A percentile compares a stretch with the other conserved stretches of the same genome.
Conservation (phyloP, 495 filamentous ascomycete genomes). For the Talaromyces proteolyticus region DNA sequence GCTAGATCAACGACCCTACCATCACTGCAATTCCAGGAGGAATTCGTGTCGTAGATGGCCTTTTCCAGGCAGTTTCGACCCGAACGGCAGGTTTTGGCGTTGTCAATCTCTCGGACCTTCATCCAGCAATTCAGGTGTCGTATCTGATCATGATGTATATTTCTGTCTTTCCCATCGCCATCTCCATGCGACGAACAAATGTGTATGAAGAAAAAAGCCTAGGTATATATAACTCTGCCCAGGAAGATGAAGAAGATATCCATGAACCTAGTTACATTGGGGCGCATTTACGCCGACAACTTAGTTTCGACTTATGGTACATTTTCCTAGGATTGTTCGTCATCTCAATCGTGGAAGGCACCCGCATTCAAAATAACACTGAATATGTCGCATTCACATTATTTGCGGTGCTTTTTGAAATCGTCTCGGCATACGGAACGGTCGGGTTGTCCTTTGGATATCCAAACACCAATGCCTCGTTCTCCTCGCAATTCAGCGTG, state of each 20-base stretch:
- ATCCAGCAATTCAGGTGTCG: constrained; percentile 89
- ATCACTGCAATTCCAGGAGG: constrained; percentile 60
- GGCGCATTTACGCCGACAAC: constrained; percentile 79
- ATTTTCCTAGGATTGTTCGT: constrained; percentile 86
- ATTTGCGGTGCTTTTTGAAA: constrained; percentile 82
- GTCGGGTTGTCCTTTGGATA: constrained; percentile 89
- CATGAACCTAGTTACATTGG: constrained; percentile 75
- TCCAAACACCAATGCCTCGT: constrained; percentile 63
- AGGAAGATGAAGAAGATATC: constrained; percentile 45
- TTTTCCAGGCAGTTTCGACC: constrained; percentile 84
- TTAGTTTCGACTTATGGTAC: constrained; percentile 94
- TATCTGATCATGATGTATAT: constrained; percentile 99
- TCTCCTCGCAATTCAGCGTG: constrained; percentile 70
- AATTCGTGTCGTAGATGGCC: constrained; percentile 69
- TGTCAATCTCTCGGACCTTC: constrained; percentile 67
- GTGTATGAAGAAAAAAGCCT: constrained; percentile 95
- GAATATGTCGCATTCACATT: constrained; percentile 63
- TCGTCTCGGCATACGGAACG: constrained; percentile 90
- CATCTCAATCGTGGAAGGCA: constrained; percentile 77
- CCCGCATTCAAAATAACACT: constrained; percentile 44
- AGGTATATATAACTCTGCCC: constrained; percentile 58
- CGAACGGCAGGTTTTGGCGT: constrained; percentile 84
- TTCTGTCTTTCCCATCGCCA: constrained; percentile 91
- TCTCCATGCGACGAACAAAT: constrained; percentile 87
- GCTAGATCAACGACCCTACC: constrained; percentile 58